Percentiles rank a stretch among this genome's conserved stretches.
These are phyloP conservation scores for Boletus tylopilopsis DNA, from an alignment of 768 basidiomycete species.

Conservation along the genomic window DNA sequence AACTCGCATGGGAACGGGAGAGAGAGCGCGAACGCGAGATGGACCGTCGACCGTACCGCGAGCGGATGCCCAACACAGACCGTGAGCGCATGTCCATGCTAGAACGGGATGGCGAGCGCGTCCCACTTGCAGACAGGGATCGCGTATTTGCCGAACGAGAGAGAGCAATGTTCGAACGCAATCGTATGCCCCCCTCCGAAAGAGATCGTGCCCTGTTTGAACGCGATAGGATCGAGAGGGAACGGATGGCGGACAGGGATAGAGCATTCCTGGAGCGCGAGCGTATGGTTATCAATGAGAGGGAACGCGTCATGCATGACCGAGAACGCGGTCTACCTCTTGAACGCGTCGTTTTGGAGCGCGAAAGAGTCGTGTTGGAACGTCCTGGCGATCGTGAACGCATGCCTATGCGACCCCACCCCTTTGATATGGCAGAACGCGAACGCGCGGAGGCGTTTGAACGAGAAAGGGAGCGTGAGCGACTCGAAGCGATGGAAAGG, in stretches of 20 bases:
- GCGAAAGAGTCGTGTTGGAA: conserved; percentile 20
- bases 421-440: conserved; percentile 21
- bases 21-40: conserved; percentile 25
- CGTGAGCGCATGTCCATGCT: conserved; percentile 20
- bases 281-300: conserved; percentile 20
- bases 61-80: conserved; percentile 20
- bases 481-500: conserved; percentile 25
- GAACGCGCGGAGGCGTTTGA: conserved; percentile 30
- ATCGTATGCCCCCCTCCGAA: conserved; percentile 16
- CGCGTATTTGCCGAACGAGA: conserved; percentile 22
- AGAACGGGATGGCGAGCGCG: conserved; percentile 24
- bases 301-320: conserved; percentile 23
- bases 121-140: conserved; percentile 18
- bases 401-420: conserved; percentile 17
- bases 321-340: conserved; percentile 19
- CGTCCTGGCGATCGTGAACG: conserved; percentile 26
- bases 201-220: conserved; percentile 22
- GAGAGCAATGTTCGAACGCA: conserved; percentile 22
- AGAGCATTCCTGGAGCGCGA: conserved; percentile 22
- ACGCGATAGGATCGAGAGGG: conserved; percentile 23
- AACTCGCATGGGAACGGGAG: conserved; percentile 27
- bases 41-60: conserved; percentile 27
- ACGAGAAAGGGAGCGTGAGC: conserved; percentile 33
- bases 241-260: conserved; percentile 22
- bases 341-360: conserved; percentile 19